Base-by-base conservation (phyloP, 2,329 filamentous ascomycete genomes). In the Botrytis elliptica region DNA sequence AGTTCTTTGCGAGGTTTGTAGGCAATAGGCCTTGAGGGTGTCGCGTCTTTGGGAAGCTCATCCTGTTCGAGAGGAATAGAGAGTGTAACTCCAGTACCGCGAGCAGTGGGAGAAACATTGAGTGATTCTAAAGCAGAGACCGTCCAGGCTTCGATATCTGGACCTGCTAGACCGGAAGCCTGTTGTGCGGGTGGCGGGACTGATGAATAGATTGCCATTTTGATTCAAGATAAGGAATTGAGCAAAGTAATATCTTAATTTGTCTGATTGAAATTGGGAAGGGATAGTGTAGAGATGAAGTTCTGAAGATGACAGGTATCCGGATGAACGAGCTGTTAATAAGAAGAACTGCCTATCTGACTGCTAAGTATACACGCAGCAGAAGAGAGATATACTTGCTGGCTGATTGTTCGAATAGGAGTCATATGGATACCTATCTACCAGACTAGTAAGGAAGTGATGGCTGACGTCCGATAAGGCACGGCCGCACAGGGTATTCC, bases 41-140 rank as follows among this genome's bases (percentile, higher is more conserved):
- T 42, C n/a, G 46, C 59, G 9, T 73, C 71, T 63, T 69, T 62
- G 14, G 60, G 29, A 16, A 82, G 80, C 69, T 75, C 76, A 77
- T 89, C 88, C 4, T 12, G 55, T 81, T 97, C 93, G 71, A 97
- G 88, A 2, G 93, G 91, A 77, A 97, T 96, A 67, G 90, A 86
- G 71, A 97, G 86, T 7, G 90, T 86, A 42, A 88, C 86, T 64
- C 89, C 88, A 4, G 88, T 88, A 71, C 90, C 90, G 67, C 86
- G 85, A n/a, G 87, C 86, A 40, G 85, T 79, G 16, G 88, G 85
- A 0, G 88, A 86, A 60, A 91, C 83, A 79, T 83, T 86, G 63
- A 88, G 86, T 63, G 85, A 87, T 78, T 87, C 84, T 64, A 90
- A 85, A 9, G 88, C 87, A 29, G 85, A 86, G 71, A 88, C 83